Evolutionary conservation across 2,329 filamentous ascomycete species (phyloP).

Genomic region (Pseudogymnoascus sp.): DNA sequence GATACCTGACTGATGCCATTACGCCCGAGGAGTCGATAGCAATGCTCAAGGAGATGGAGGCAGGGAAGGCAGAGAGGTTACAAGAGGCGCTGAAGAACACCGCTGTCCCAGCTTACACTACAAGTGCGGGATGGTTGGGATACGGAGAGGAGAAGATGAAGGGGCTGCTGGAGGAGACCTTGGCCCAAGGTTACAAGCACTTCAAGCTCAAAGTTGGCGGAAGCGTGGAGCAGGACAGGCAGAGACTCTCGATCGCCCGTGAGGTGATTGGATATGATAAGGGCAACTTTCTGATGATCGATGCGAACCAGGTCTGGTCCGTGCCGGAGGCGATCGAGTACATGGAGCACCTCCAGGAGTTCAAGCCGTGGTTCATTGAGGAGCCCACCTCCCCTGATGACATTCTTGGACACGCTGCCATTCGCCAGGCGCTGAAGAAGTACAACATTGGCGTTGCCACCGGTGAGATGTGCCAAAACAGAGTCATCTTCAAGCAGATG

Average conservation of each 20-base stretch:
- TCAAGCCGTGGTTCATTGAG: conserved; percentile 88
- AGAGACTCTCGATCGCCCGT: conserved; percentile 63
- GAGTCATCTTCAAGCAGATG: conserved; percentile 87
- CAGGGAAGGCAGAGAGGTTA: conserved; percentile 61
- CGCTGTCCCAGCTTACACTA: conserved; percentile 84
- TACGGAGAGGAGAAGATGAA: conserved; percentile 83
- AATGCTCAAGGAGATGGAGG: conserved; percentile 57
- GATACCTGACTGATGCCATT: conserved; percentile 84
- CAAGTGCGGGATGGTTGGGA: conserved; percentile 78
- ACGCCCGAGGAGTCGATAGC: conserved; percentile 73
- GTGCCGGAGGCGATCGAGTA: conserved; percentile 80
- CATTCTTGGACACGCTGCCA: conserved; percentile 75
- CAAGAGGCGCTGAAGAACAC: conserved; percentile 62
- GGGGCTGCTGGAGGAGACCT: conserved; percentile 61
- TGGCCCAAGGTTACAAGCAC: conserved; percentile 67
- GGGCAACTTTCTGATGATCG: conserved; percentile 81
- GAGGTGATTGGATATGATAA: conserved; percentile 72
- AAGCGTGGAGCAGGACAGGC: conserved; percentile 61
- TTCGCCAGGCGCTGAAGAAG: conserved; percentile 68
- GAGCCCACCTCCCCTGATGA: conserved; percentile 86
- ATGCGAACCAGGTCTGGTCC: conserved; percentile 86
- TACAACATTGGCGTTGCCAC: conserved; percentile 75
- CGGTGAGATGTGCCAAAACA: conserved; percentile 90
- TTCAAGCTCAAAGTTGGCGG: conserved; percentile 86
- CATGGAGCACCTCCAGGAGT: conserved; percentile 72